A percentile compares a stretch with the other conserved stretches of the same genome.
These are phyloP conservation scores for thale cress (Arabidopsis thaliana) DNA, from an alignment of 345 rosid species.

Conservation along the genomic window DNA sequence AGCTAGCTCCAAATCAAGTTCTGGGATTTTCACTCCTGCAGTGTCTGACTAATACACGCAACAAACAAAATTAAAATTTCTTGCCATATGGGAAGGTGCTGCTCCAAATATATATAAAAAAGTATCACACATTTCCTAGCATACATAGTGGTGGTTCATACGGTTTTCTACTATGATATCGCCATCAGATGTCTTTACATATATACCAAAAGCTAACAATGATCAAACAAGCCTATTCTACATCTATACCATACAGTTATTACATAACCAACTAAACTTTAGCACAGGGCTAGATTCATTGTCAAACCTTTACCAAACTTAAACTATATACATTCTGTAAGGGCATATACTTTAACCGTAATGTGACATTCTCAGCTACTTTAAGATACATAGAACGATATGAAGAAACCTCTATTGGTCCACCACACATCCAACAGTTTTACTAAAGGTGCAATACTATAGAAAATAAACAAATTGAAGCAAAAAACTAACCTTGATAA, in stretches of 20 bases:
- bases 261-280: not conserved
- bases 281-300: not conserved
- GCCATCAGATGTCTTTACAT: conserved; percentile 2
- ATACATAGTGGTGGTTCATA: not conserved
- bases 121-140: not conserved
- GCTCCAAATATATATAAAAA: not conserved
- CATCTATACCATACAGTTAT: not conserved
- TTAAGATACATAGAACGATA: not conserved
- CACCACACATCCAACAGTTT: not conserved
- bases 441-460: not conserved
- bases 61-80: not conserved
- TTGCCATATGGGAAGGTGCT: not conserved
- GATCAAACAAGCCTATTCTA: conserved; percentile 13
- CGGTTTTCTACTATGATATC: not conserved
- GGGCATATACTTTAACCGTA: not conserved
- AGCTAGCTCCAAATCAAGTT: conserved; percentile 84
- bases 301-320: not conserved
- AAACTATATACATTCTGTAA: conserved; percentile 4
- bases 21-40: conserved; percentile 79
- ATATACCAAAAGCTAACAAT: not conserved
- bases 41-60: conserved; percentile 75
- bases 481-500: conserved; percentile 69
- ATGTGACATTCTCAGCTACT: not conserved
- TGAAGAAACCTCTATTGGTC: not conserved
- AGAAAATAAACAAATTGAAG: conserved; percentile 7